Base-by-base conservation (phyloP, 2,329 filamentous ascomycete genomes). In the Esteya vermicola region DNA sequence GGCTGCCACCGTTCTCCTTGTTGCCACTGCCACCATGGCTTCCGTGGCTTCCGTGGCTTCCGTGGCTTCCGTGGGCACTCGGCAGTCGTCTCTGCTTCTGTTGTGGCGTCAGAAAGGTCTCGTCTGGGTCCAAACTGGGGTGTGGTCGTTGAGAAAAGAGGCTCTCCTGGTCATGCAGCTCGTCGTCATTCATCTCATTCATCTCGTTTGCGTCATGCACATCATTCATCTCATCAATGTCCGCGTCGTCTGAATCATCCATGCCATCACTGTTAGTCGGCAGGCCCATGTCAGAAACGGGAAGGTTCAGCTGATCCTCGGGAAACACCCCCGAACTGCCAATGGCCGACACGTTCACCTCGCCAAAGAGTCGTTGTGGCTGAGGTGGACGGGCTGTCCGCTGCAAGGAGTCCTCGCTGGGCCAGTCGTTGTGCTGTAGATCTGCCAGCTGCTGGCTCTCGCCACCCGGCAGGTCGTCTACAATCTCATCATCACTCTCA, bases 281-380 rank as follows among this genome's bases (percentile, higher is more conserved):
- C 2, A 45, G 42, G 18, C 14, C 40, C 6, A 35, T 7, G 13
- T 50, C 43, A 8, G 62, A 59, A 13, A 62, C 44, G 3, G 63
- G 62, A 6, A 74, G 55, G 46, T 72, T 70, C 9, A 74, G 56
- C 10, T 61, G 62, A 22, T 65, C 59, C 37, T 64, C 60, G 1
- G 62, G 57, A 30, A 75, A 63, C 9, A 56, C 65, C 6, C 68
- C 70, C 8, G 68, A 70, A 50, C 66, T 73, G 12, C 67, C 67
- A 16, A 74, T 55, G 0, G 65, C 69, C 5, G 70, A 75, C 16
- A 58, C 56, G 16, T 64, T 64, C 6, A 76, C 65, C 45, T 75
- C 72, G 3, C 72, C 72, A 51, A 74, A 75, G 2, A 75, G 54
- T 9, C 62, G 61, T 4, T 53, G 57, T 6, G 38, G 39, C 20